Evolutionary conservation across 116 monocot genomes (phyloP), one percentile per base, ranked within the genome.

Genomic region (Zostera marina): DNA sequence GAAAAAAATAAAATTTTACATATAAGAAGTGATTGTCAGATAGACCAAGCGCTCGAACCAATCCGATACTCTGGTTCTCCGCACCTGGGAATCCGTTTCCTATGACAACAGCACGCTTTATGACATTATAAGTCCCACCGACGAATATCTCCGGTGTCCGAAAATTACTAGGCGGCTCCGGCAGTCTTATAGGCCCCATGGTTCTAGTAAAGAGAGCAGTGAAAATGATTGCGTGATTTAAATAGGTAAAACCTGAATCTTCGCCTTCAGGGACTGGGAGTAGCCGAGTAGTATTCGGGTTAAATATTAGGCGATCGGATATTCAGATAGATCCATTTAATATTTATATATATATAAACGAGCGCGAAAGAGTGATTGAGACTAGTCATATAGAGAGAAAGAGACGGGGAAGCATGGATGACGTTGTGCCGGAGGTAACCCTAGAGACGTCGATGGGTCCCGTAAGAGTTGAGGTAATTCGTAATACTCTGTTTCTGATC

Each of bases 381-480:
- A n/a, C n/a, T n/a, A n/a, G n/a, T n/a, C n/a, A n/a, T n/a, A n/a
- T n/a, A 0, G 44, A 14, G 44, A 22, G 17, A 21, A 55, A 19
- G 55, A 20, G 58, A 63, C 79, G 78, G 93, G 81, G 60, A 17
- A 79, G 77, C 73, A 58, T 70, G 23, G 93, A 87, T 52, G 93
- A 84, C 51, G 83, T 72, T 12, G 45, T 81, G 54, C 87, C 87
- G 71, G 93, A 93, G 74, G 93, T 93, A 22, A 93, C 81, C 26
- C 48, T 93, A 44, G 88, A 93, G 56, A 93, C 93, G 62, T 81
- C 93, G 76, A 87, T 93, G 79, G 93, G 93, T 25, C 84, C 88
- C n/a, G 60, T 93, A 78, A 83, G 86, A 0, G 61, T 92, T 14
- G 91, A 92, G 86, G 89, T 84, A 54, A 5, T 4, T 21, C 32